Conservation (phyloP, 805 yeast species). For the Candida endomychidarum region DNA sequence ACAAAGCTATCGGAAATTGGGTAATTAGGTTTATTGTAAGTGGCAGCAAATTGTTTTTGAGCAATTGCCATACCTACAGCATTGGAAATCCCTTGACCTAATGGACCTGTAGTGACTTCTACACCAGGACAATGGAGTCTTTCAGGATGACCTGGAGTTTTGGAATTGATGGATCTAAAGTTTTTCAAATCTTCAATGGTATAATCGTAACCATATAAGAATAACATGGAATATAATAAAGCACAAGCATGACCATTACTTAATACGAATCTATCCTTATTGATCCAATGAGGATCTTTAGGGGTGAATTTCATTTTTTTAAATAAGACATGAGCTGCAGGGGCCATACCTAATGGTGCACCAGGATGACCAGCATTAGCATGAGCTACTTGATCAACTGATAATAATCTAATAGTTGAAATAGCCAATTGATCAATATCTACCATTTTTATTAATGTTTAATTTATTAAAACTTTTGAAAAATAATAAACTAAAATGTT, state of each 20-base stretch:
- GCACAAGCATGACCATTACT: constrained; percentile 98
- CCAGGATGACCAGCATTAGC: constrained; percentile 99
- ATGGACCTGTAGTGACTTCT: constrained; percentile 97
- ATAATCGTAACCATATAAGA: constrained; percentile 79
- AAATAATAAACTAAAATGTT: no score
- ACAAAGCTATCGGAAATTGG: constrained; percentile 72
- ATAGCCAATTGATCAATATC: constrained; percentile 69
- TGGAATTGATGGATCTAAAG: constrained; percentile 87
- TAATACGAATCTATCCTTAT: constrained; percentile 91
- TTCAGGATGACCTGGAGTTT: constrained; percentile 98
- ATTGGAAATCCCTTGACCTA: constrained; percentile 96
- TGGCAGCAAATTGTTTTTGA: constrained; percentile 86
- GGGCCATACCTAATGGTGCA: constrained; percentile 98
- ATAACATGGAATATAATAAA: constrained; percentile 78
- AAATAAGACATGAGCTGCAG: constrained; percentile 87
- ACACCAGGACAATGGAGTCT: constrained; percentile 78
- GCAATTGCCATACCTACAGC: constrained; percentile 98
- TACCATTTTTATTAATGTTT: constrained; percentile 2
- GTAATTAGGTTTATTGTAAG: constrained; percentile 85
- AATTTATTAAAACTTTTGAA: no score
- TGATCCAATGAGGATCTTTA: constrained; percentile 86
- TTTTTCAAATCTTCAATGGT: constrained; percentile 81
- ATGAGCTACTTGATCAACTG: constrained; percentile 82
- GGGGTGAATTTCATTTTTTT: constrained; percentile 84
- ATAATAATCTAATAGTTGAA: constrained; percentile 83